Conservation (phyloP, 2,329 filamentous ascomycete genomes). For the Dactylellina leptospora region DNA sequence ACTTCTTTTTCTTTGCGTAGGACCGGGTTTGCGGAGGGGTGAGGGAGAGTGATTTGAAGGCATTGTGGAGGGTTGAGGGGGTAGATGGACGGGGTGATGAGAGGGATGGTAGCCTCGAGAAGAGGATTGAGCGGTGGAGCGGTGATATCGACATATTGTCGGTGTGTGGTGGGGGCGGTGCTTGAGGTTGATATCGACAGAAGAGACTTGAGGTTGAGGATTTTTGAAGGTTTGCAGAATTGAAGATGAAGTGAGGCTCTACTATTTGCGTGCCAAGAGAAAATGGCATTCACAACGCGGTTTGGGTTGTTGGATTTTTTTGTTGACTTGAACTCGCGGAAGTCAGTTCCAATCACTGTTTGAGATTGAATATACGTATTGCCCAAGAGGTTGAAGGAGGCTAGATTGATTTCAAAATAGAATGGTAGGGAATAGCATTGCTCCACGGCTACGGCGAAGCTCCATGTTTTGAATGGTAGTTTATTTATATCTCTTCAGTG, state of each 20-base stretch:
- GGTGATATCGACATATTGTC: conserved; percentile 49
- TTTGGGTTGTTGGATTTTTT: neutral
- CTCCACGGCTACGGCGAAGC: too few species aligned
- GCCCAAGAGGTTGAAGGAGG: too few species aligned
- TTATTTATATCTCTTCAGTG: too few species aligned
- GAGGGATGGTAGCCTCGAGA: conserved; percentile 46
- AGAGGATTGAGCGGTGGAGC: conserved; percentile 51
- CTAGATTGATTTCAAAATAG: too few species aligned
- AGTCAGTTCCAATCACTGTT: too few species aligned
- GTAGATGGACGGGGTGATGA: conserved; percentile 16
- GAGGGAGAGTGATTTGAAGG: conserved; percentile 26
- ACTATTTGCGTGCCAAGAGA: conserved; percentile 41
- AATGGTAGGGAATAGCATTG: too few species aligned
- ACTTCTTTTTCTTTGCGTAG: conserved; percentile 30
- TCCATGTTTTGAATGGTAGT: too few species aligned
- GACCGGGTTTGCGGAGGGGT: conserved; percentile 33
- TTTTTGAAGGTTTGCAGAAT: conserved; percentile 7
- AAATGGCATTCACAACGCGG: conserved; percentile 27
- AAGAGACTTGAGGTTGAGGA: neutral
- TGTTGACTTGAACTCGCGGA: neutral
- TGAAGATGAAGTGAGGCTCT: conserved; percentile 18
- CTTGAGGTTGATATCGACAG: neutral
- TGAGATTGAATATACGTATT: too few species aligned
- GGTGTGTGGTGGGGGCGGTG: neutral
- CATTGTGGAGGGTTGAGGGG: conserved; percentile 36